Evolutionary conservation across 2,329 filamentous ascomycete species (phyloP).

Genomic region (Trichoderma endophyticum): DNA sequence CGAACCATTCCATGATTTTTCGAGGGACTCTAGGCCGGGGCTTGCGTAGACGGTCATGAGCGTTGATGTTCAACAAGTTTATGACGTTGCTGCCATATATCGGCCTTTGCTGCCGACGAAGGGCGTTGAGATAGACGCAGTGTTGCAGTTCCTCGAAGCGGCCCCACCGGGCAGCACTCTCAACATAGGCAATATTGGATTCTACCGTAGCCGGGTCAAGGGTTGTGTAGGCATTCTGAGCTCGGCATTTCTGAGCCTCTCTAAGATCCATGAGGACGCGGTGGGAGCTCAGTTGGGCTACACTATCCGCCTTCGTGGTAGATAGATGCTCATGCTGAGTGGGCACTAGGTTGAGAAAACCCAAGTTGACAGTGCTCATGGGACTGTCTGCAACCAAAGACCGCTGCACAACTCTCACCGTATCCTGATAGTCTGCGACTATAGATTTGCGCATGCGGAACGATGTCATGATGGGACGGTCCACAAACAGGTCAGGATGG

Average conservation of each 20-base stretch:
- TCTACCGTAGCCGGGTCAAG: slow-evolving; percentile 66
- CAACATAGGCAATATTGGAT: slow-evolving; percentile 69
- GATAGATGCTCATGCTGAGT: slow-evolving; percentile 67
- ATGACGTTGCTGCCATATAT: slow-evolving; percentile 79
- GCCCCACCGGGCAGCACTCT: slow-evolving; percentile 65
- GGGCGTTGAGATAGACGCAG: slow-evolving; percentile 74
- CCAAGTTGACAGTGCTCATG: slow-evolving; percentile 64
- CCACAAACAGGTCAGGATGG: slow-evolving; percentile 94
- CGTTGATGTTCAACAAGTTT: slow-evolving; percentile 66
- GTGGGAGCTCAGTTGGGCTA: slow-evolving; percentile 67
- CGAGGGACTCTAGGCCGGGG: slow-evolving; percentile 59
- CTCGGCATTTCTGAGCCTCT: slow-evolving; percentile 63
- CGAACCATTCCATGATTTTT: slow-evolving; percentile 70
- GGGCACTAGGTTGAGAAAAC: slow-evolving; percentile 77
- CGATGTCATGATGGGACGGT: slow-evolving; percentile 92
- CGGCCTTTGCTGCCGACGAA: slow-evolving; percentile 75
- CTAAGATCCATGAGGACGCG: slow-evolving; percentile 66
- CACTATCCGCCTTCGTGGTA: slow-evolving; percentile 48
- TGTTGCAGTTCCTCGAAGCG: slow-evolving; percentile 77
- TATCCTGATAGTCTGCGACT: slow-evolving; percentile 68
- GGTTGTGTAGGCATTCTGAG: slow-evolving; percentile 52
- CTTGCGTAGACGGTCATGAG: slow-evolving; percentile 56
- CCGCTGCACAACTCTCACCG: slow-evolving; percentile 66
- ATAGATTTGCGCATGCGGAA: slow-evolving; percentile 86
- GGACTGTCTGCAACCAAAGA: slow-evolving; percentile 60